Evolutionary conservation across 495 filamentous ascomycete species (phyloP).

Genomic region (Daldinia vernicosa): DNA sequence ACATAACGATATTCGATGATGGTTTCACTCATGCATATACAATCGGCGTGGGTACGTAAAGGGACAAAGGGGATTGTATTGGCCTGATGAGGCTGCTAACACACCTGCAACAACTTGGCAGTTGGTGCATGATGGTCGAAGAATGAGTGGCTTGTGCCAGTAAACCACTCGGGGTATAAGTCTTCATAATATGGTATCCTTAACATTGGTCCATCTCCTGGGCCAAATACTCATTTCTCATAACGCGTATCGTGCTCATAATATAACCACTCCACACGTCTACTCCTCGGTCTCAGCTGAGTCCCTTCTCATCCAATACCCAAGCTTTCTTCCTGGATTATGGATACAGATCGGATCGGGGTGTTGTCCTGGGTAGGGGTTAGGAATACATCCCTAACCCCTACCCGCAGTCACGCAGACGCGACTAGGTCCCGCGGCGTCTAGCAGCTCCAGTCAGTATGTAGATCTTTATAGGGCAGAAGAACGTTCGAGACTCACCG

Average conservation of each 20-base stretch:
- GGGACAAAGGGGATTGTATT: slow-evolving; percentile 40
- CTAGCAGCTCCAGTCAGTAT: slow-evolving; percentile 20
- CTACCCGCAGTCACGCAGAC: slow-evolving; percentile 26
- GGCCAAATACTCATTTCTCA: slow-evolving; percentile 30
- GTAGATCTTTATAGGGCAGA: background rate
- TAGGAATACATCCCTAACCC: background rate
- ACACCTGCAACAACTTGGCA: slow-evolving; percentile 26
- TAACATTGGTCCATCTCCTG: slow-evolving; percentile 22
- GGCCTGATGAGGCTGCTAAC: slow-evolving; percentile 45
- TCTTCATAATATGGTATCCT: slow-evolving; percentile 31
- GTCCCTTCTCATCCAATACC: slow-evolving; percentile 28
- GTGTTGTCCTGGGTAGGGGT: slow-evolving; percentile 8
- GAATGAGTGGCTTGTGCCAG: slow-evolving; percentile 30
- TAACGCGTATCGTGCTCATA: slow-evolving; percentile 39
- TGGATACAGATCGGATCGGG: slow-evolving; percentile 19
- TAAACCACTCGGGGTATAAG: slow-evolving; percentile 25
- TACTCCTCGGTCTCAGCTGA: slow-evolving; percentile 14
- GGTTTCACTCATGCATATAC: slow-evolving; percentile 30
- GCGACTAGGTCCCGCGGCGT: slow-evolving; percentile 23
- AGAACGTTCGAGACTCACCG: slow-evolving; percentile 22
- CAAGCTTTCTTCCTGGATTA: slow-evolving; percentile 15
- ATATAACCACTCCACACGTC: slow-evolving; percentile 31
- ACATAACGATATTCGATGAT: slow-evolving; percentile 2
- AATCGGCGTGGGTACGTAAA: slow-evolving; percentile 16
- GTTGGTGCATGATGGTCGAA: slow-evolving; percentile 26